These are phyloP conservation scores for Pseudotsuga menziesii DNA, from an alignment of 75 land plant species.

Conservation along the genomic window DNA sequence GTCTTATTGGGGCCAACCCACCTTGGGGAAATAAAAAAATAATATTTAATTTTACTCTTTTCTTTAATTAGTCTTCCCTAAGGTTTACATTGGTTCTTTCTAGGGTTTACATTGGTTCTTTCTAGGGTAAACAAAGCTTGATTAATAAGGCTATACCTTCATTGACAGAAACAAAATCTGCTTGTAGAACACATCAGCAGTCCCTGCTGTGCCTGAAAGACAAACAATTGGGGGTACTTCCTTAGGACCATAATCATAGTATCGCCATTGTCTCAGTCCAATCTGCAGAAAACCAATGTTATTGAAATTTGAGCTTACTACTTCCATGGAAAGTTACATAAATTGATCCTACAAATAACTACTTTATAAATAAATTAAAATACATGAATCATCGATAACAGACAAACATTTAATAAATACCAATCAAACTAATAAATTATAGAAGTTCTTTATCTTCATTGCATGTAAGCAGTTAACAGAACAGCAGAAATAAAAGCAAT, in stretches of 20 bases:
- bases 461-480: background rate
- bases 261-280: constrained; percentile 86
- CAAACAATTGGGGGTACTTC: constrained; percentile 85
- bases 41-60: too few relatives aligned
- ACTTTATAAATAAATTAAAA: background rate
- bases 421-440: background rate
- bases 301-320: constrained; percentile 12
- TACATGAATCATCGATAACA: background rate
- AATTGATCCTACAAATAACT: background rate
- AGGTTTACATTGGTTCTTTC: too few relatives aligned
- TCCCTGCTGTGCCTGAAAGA: constrained; percentile 81
- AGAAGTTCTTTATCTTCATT: background rate
- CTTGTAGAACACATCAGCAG: constrained; percentile 97
- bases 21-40: too few relatives aligned
- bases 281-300: constrained; percentile 24
- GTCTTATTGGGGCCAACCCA: too few relatives aligned
- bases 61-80: too few relatives aligned
- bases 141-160: constrained; percentile 49
- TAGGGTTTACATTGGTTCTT: too few relatives aligned
- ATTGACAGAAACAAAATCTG: constrained; percentile 76
- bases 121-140: background rate
- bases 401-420: background rate
- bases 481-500: background rate
- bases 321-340: background rate
- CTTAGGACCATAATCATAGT: constrained; percentile 95